A percentile compares a stretch with the other conserved stretches of the same genome.
Conservation (phyloP, 2,329 filamentous ascomycete species). For the Calonectria montana region DNA sequence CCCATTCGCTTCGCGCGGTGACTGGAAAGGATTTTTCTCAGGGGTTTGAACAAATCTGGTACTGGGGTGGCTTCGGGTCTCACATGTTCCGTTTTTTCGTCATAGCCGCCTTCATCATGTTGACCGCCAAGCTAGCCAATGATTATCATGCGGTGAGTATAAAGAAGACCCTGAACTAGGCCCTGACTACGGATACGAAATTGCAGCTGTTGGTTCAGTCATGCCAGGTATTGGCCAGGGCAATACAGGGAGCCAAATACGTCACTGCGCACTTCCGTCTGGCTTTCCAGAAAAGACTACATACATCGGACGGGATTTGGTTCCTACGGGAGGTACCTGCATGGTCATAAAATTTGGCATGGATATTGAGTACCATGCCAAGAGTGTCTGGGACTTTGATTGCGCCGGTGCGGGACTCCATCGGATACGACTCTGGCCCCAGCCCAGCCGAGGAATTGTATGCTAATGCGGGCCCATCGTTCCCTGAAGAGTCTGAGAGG, state of each 20-base stretch:
- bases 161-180: background rate
- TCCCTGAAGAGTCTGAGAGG: background rate
- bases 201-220: background rate
- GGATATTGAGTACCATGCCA: slow-evolving; percentile 1
- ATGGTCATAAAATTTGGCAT: background rate
- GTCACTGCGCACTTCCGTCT: background rate
- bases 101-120: slow-evolving; percentile 18
- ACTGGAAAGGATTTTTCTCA: slow-evolving; percentile 9
- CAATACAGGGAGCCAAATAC: background rate
- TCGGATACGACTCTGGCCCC: slow-evolving; percentile 11
- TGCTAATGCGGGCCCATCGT: background rate
- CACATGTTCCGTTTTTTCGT: background rate
- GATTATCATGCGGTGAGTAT: background rate
- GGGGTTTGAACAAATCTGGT: slow-evolving; percentile 4
- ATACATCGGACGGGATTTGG: background rate
- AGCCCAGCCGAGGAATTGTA: background rate
- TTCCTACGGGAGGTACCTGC: background rate
- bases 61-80: background rate
- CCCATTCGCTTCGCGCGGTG: background rate
- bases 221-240: background rate
- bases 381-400: background rate
- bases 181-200: background rate
- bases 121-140: slow-evolving; percentile 1
- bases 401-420: slow-evolving; percentile 7
- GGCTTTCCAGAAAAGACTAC: slow-evolving; percentile 14